These are phyloP conservation scores for Aspergillus sp. DNA, from an alignment of 2,329 filamentous ascomycete species.

Conservation along the genomic window DNA sequence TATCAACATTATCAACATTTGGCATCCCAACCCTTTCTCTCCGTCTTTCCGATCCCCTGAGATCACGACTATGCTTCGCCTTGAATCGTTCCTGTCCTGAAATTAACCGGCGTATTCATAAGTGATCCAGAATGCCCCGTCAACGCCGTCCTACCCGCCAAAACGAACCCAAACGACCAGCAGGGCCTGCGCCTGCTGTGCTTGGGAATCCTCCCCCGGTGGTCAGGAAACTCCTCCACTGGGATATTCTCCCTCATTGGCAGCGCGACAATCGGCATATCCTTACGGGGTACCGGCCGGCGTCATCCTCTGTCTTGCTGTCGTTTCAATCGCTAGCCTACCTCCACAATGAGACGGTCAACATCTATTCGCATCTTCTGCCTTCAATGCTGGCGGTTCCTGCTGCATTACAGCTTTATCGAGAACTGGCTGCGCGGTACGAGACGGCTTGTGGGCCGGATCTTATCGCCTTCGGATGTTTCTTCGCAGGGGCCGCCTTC, in stretches of 20 bases:
- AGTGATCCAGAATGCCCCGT: constrained; percentile 17
- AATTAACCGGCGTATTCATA: neutral
- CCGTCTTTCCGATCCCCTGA: neutral
- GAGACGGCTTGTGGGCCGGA: constrained; percentile 52
- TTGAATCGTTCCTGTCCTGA: neutral
- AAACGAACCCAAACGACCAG: constrained; percentile 11
- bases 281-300: constrained; percentile 54
- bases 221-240: constrained; percentile 35
- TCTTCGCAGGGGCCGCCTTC: constrained; percentile 63
- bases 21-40: constrained; percentile 3
- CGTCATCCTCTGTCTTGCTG: constrained; percentile 50
- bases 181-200: constrained; percentile 15
- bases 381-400: constrained; percentile 54
- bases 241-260: constrained; percentile 45
- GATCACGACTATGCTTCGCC: no score
- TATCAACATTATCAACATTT: constrained; percentile 2
- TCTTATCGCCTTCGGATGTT: constrained; percentile 64
- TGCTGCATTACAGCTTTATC: constrained; percentile 46
- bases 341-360: constrained; percentile 60
- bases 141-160: constrained; percentile 22
- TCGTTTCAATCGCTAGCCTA: constrained; percentile 52
- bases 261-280: constrained; percentile 62
- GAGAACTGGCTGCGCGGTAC: constrained; percentile 56
- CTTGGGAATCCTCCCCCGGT: constrained; percentile 20
- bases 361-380: constrained; percentile 63